These are phyloP conservation scores for Kalmanozyma brasiliensis DNA, from an alignment of 1,284 basidiomycete genomes.

Conservation along the genomic window DNA sequence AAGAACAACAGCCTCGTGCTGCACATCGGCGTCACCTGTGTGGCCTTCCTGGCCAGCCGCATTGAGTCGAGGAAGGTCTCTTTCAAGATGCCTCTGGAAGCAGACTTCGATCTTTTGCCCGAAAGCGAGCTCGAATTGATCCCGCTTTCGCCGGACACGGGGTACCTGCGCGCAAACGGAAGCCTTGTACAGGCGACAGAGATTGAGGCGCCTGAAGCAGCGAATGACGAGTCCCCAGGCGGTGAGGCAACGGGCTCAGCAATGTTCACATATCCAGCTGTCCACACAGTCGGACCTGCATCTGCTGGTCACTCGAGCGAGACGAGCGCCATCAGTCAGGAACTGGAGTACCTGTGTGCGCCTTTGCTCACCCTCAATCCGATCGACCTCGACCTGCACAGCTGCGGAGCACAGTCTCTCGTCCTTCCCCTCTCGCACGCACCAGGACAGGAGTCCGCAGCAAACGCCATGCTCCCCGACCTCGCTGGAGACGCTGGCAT, in stretches of 20 bases:
- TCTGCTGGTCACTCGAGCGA: neutral
- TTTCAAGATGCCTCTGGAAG: constrained; percentile 18
- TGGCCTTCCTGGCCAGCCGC: constrained; percentile 40
- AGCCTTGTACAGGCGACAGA: neutral
- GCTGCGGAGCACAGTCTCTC: constrained; percentile 28
- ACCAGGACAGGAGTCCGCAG: constrained; percentile 3
- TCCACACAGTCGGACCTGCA: neutral
- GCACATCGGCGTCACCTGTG: constrained; percentile 37
- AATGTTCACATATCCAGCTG: constrained; percentile 16
- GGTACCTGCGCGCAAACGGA: constrained; percentile 13
- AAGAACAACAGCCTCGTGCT: constrained; percentile 20
- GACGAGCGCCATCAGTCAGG: constrained; percentile 19
- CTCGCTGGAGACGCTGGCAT: constrained; percentile 34
- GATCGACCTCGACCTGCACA: constrained; percentile 22
- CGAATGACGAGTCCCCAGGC: no score
- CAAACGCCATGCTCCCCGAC: constrained; percentile 25
- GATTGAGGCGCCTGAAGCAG: constrained; percentile 1
- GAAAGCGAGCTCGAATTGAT: constrained; percentile 38
- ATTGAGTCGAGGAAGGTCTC: constrained; percentile 37
- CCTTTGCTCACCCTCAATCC: constrained; percentile 32
- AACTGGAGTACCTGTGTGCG: constrained; percentile 51
- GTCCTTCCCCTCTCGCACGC: constrained; percentile 14
- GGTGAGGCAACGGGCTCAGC: constrained; percentile 1
- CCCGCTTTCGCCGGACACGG: constrained; percentile 3
- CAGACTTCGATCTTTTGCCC: constrained; percentile 28